Base-by-base conservation (phyloP, 495 filamentous ascomycete species). In the Neurospora tetrasperma region DNA sequence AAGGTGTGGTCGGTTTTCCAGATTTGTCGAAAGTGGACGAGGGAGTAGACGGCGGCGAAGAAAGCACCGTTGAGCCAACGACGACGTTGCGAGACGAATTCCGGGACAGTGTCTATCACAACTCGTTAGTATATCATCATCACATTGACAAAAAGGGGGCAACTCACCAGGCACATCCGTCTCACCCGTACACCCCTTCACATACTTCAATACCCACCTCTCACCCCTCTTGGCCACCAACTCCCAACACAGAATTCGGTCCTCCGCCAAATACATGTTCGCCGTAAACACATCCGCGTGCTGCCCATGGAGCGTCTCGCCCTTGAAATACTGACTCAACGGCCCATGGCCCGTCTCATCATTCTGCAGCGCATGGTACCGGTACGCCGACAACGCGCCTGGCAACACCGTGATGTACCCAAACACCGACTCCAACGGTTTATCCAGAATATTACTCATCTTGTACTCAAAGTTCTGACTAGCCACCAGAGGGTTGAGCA, bases 381-480 rank as follows among this genome's bases (percentile, higher is more conserved):
- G 89, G 78, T 99, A 99, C 9, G 96, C 96, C 80, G 91, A 94
- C 68, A 99, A 86, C 5, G 96, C 96, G 77, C 96, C 96, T 3
- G 96, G 96, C 69, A 98, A 82, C 78, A 98, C 96, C 27, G 96
- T 98, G 75, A 98, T 98, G 77, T 98, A 98, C 4, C 96, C 96
- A 78, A 99, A 98, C 3, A 98, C 96, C 3, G 91, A 94, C 81
- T 99, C 96, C 31, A 99, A 84, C 5, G 96, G 96, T 81, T 98
- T 98, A 79, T 99, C 96, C 38, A 99, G 85, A 78, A 99, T 99
- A 74, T 98, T 99, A 8, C 93, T 97, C 95, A 98, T 97, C 84
- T 99, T 99, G 86, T 99, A 99, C 82, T 99, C 96, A 76, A 98
- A 99, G 78, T 99, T 98, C 80, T 99, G 96, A 66, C 92, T 94